A percentile compares a stretch with the other conserved stretches of the same genome.
phyloP scores from a whole-genome alignment of 352 stramenopile species.

The Paralagenidium karlingii region DNA sequence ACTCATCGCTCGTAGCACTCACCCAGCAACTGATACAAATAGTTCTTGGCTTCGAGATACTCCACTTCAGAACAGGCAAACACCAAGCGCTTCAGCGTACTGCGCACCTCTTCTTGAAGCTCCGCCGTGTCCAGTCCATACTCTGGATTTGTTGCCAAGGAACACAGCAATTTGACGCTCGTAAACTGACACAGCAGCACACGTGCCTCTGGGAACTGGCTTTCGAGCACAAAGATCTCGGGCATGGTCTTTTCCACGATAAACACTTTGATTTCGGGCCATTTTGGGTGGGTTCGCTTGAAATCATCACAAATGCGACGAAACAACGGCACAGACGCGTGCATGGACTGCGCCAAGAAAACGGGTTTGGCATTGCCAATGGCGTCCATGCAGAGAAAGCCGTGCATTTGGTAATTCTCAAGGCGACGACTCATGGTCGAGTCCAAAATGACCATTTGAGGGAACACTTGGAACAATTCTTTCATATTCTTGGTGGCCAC shows the following conservation, averaged over 20 bases:
- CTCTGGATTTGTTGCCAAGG: slow-evolving; percentile 23
- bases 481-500: slow-evolving; percentile 62
- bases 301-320: slow-evolving; percentile 58
- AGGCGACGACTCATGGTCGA: slow-evolving; percentile 18
- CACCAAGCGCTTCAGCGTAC: slow-evolving; percentile 45
- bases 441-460: slow-evolving; percentile 42
- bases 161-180: slow-evolving; percentile 45
- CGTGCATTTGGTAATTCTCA: slow-evolving; percentile 37
- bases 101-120: slow-evolving; percentile 25
- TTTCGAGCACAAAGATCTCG: slow-evolving; percentile 34
- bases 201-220: too few relatives aligned
- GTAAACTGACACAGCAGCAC: too few relatives aligned
- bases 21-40: slow-evolving; percentile 27
- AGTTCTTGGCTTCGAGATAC: slow-evolving; percentile 34
- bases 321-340: slow-evolving; percentile 31
- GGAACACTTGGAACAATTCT: slow-evolving; percentile 51
- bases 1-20: too few relatives aligned
- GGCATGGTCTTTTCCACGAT: slow-evolving; percentile 49
- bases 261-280: slow-evolving; percentile 44
- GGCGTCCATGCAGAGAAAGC: slow-evolving; percentile 56
- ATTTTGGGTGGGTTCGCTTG: slow-evolving; percentile 54
- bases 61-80: slow-evolving; percentile 34
- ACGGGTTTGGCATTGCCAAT: slow-evolving; percentile 52
- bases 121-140: slow-evolving; percentile 20
- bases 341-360: slow-evolving; percentile 36